These are phyloP conservation scores for Prosopis cineraria DNA, from an alignment of 306 rosid genomes.

Conservation along the genomic window DNA sequence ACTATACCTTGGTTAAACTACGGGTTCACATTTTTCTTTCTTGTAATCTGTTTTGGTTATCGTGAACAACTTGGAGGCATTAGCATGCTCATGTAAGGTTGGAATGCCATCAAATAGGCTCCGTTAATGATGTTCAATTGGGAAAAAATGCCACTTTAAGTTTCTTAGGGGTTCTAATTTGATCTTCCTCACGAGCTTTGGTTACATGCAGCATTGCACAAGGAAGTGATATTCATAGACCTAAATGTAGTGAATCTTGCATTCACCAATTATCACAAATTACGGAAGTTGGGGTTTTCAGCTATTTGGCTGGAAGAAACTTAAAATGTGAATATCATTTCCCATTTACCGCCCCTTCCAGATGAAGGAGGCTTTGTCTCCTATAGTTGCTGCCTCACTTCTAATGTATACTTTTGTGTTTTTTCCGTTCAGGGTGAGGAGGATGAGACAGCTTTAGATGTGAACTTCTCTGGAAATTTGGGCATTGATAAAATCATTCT, in stretches of 20 bases:
- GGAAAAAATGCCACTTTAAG: not conserved
- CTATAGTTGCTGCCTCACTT: slow-evolving; percentile 5
- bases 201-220: not conserved
- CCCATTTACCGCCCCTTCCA: not conserved
- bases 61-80: slow-evolving; percentile 24
- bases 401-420: slow-evolving; percentile 34
- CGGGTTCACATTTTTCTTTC: not conserved
- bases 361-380: not conserved
- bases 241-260: slow-evolving; percentile 13
- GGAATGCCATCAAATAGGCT: slow-evolving; percentile 18
- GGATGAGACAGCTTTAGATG: slow-evolving; percentile 88
- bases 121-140: not conserved
- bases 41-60: not conserved
- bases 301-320: slow-evolving; percentile 25
- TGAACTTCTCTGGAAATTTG: slow-evolving; percentile 83
- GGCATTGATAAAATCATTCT: slow-evolving; percentile 73
- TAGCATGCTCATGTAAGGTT: slow-evolving; percentile 22
- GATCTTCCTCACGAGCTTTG: not conserved
- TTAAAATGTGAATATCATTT: slow-evolving; percentile 24
- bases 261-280: not conserved
- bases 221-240: slow-evolving; percentile 6
- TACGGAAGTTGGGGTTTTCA: slow-evolving; percentile 9
- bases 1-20: slow-evolving; percentile 23
- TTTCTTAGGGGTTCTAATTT: not conserved
- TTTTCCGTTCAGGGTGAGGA: slow-evolving; percentile 70